Evolutionary conservation across 2,329 filamentous ascomycete genomes (phyloP).

Genomic region (Diplodia mutila): DNA sequence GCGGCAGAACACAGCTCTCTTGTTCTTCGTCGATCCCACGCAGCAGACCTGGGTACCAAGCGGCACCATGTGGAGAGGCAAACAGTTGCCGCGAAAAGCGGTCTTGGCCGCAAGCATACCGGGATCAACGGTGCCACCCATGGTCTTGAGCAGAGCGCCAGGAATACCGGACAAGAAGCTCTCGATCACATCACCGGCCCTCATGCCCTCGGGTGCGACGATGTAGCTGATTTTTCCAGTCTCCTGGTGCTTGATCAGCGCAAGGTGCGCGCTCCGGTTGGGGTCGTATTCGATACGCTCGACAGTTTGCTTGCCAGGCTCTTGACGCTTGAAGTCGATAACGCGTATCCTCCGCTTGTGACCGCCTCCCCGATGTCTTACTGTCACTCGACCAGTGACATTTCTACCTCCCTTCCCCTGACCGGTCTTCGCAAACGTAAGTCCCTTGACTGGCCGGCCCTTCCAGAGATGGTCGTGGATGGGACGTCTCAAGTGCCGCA

Average conservation of each 20-base stretch:
- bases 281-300: conserved; percentile 97
- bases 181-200: conserved; percentile 87
- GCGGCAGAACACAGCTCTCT: conserved; percentile 86
- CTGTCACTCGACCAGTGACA: conserved; percentile 79
- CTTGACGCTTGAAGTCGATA: conserved; percentile 82
- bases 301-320: conserved; percentile 81
- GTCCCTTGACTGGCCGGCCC: conserved; percentile 76
- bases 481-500: conserved; percentile 87
- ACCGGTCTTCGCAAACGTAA: conserved; percentile 92
- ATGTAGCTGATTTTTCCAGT: conserved; percentile 86
- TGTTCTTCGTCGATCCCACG: conserved; percentile 73
- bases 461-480: conserved; percentile 98
- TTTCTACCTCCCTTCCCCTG: conserved; percentile 93
- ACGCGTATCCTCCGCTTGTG: conserved; percentile 89
- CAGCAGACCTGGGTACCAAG: conserved; percentile 92
- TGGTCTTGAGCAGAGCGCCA: conserved; percentile 79
- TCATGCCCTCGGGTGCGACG: conserved; percentile 90
- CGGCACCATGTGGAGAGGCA: conserved; percentile 94
- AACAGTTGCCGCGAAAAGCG: conserved; percentile 89
- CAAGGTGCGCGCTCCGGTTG: conserved; percentile 89
- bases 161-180: conserved; percentile 92
- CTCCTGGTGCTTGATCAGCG: conserved; percentile 74
- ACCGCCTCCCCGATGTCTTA: conserved; percentile 90
- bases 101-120: conserved; percentile 96
- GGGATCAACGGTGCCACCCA: conserved; percentile 91